Conservation (phyloP, 225 moss, liverwort and hornwort species). For the Climacium dendroides region DNA sequence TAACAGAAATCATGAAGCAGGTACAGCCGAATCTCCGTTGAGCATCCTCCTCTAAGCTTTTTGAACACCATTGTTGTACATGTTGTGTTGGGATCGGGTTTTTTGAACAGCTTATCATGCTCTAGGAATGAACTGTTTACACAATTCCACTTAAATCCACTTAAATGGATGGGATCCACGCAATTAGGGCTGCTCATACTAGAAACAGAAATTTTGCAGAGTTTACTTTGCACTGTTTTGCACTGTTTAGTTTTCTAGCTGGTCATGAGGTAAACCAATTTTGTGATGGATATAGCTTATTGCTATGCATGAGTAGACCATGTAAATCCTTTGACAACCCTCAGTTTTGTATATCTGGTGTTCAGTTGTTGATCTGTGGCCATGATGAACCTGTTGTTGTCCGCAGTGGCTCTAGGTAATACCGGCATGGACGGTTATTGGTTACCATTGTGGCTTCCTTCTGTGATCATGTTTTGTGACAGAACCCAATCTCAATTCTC, state of each 20-base stretch:
- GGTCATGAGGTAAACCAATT: not conserved
- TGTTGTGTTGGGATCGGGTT: not conserved
- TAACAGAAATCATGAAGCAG: not conserved
- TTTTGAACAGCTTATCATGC: not conserved
- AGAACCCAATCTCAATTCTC: not conserved
- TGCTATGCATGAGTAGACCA: not conserved
- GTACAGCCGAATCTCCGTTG: not conserved
- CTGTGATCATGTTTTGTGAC: too few relatives aligned
- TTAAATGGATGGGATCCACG: not conserved
- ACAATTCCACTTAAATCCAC: not conserved
- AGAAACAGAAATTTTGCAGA: not conserved
- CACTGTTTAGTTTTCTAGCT: not conserved
- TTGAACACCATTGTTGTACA: not conserved
- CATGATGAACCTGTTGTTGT: not conserved
- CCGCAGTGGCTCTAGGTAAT: not conserved
- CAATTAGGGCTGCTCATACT: not conserved
- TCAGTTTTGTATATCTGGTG: not conserved
- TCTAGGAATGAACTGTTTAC: not conserved
- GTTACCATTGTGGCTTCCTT: too few relatives aligned
- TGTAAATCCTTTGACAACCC: not conserved
- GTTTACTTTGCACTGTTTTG: not conserved
- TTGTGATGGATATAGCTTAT: not conserved
- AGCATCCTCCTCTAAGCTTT: not conserved
- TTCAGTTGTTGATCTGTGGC: not conserved
- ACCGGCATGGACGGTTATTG: too few relatives aligned